Base-by-base conservation (phyloP, 371 early-diverging fungal species). In the Mortierella sp. region DNA sequence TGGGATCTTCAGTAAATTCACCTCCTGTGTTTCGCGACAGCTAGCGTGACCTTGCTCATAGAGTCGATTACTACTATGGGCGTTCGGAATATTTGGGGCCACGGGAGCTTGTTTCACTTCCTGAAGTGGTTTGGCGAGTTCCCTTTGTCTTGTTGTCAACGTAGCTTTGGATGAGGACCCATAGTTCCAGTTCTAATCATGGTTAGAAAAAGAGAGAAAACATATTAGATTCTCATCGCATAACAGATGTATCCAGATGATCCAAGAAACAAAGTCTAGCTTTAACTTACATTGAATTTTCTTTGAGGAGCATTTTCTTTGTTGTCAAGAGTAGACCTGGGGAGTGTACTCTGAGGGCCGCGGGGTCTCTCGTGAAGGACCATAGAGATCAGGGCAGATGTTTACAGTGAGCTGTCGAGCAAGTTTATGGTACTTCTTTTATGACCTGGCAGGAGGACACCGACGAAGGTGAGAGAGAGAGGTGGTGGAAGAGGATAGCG, bases 1-100 rank as follows among this genome's bases (percentile, higher is more conserved):
- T 24, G 65, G 65, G 39, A 52, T 24, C 22, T 65, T 65, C 39
- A 52, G 39, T 5, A 52, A 52, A 35, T 65, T 65, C 51, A 67
- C 59, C 20, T 40, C 66, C 18, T 24, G 24, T 26, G 9, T 12
- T 24, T 24, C 52, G n/a, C 43, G 43, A 43, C 16, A 43, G 9
- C 43, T 0, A 43, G 11, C 47, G 47, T 45, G 1, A 14, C 18
- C 47, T 14, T 43, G 40, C 8, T 2, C 40, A 12, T 40, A 8
- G 10, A 40, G 12, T 26, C 54, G 8, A 54, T 18, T 54, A 24
- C 5, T 54, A 24, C 0, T 24, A 9, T 6, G 55, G 9, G 55
- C 3, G 16, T 9, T 3, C 18, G 26, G 55, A 2, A 26, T 2
- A 26, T 26, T 55, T 10, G 6, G 9, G 55, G 55, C 26, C 8